Base-by-base conservation (phyloP, 139 green algal species). In the Yamagishiella unicocca region DNA sequence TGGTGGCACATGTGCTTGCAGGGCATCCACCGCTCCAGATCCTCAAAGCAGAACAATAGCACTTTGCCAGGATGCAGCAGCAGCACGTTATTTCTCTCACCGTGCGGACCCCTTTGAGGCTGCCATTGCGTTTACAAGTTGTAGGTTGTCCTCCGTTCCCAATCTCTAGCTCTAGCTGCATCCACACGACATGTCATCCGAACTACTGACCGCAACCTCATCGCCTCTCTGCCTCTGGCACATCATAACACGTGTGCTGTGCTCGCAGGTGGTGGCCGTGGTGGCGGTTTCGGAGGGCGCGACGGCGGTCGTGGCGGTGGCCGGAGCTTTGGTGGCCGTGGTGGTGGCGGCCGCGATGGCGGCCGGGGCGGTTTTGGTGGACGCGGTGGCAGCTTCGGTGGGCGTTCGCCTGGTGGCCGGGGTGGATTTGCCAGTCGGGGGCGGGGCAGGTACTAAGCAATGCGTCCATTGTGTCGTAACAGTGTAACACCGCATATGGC, bases 261-360 rank as follows among this genome's bases (percentile, higher is more conserved):
- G n/a, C n/a, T n/a, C n/a, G n/a, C n/a, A n/a, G n/a, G n/a, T n/a
- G 85, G 84, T 10, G 83, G 81, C 33, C 64, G 88, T 43, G 81
- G 84, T n/a, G 90, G 84, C 19, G 74, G 50, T n/a, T 42, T 78
- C 2, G 87, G 91, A 33, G 86, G 90, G 0, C 81, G 85, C 50
- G 37, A 79, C 35, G 53, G 85, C 24, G 86, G 87, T 22, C 72
- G 90, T 29, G 38, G 64, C 25, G 86, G 90, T 46, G 75, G 75
- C 33, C 12, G 82, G 17, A 66, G 86, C 3, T 54, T 82, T 25
- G 89, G 90, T 19, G 45, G 91, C 17, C 68, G 90, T 31, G 84
- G 87, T 21, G 89, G 87, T 80, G 89, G 86, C 4, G 91, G 90
- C 33, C 68, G 89, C 25, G 88, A 87, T 21, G 89, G 89, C 33